Percentiles rank a stretch among this genome's conserved stretches.
Conservation (phyloP, 495 filamentous ascomycete species). For the Penicillium crystallinum region DNA sequence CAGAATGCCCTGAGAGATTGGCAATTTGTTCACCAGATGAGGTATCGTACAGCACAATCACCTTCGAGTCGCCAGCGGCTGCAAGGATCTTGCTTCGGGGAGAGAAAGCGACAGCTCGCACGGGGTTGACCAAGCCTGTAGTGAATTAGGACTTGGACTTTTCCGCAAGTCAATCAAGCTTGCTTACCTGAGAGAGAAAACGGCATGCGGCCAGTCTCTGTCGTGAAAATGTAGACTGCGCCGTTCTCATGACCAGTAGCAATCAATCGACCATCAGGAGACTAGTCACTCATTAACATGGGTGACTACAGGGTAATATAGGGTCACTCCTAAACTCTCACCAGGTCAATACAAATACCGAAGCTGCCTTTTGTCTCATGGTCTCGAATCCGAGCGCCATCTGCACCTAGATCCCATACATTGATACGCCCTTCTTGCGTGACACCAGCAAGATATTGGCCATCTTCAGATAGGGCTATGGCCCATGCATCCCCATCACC, state of each 20-base stretch:
- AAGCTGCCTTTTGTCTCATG: slow-evolving; percentile 91
- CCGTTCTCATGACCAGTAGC: slow-evolving; percentile 93
- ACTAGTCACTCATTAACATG: slow-evolving; percentile 36
- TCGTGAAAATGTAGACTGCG: slow-evolving; percentile 90
- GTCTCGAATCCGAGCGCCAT: slow-evolving; percentile 59
- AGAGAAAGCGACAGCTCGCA: slow-evolving; percentile 80
- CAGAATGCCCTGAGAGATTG: slow-evolving; percentile 70
- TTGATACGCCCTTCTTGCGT: slow-evolving; percentile 80
- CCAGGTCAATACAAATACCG: slow-evolving; percentile 81
- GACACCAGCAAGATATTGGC: slow-evolving; percentile 73
- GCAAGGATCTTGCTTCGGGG: slow-evolving; percentile 79
- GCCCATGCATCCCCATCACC: slow-evolving; percentile 68
- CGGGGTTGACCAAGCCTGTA: slow-evolving; percentile 75
- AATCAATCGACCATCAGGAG: slow-evolving; percentile 72
- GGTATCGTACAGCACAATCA: slow-evolving; percentile 90
- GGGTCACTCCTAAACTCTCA: slow-evolving; percentile 31
- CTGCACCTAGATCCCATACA: slow-evolving; percentile 68
- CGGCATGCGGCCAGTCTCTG: slow-evolving; percentile 75
- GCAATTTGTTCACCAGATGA: slow-evolving; percentile 86
- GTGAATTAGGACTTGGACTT: slow-evolving; percentile 2
- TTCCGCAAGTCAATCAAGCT: not conserved
- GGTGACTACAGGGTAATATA: slow-evolving; percentile 1
- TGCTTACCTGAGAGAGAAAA: slow-evolving; percentile 79
- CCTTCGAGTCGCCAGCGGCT: slow-evolving; percentile 82
- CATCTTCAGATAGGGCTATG: slow-evolving; percentile 74